These are phyloP conservation scores for Apostasia ramifera DNA, from an alignment of 106 monocot genomes.

Conservation along the genomic window DNA sequence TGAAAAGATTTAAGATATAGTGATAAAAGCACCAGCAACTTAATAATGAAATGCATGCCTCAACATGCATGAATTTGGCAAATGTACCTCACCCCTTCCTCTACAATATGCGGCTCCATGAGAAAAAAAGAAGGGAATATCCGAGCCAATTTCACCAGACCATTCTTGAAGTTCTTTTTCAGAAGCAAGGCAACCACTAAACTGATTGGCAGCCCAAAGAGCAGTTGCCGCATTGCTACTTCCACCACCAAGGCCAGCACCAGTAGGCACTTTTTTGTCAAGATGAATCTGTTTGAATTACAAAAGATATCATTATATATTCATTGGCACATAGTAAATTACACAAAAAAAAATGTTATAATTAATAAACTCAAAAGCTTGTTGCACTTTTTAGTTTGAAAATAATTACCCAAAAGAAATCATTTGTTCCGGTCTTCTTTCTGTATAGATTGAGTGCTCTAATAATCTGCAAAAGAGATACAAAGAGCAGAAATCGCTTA, in stretches of 20 bases:
- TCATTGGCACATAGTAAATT: neutral
- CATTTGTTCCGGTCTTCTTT: constrained; percentile 85
- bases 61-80: too few species aligned
- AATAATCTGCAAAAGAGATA: constrained; percentile 62
- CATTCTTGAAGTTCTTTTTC: constrained; percentile 94
- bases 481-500: neutral
- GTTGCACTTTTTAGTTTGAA: neutral
- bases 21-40: too few species aligned
- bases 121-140: constrained; percentile 98
- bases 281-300: constrained; percentile 65
- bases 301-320: neutral
- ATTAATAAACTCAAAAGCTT: neutral
- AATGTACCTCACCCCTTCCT: constrained; percentile 89
- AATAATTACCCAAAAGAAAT: constrained; percentile 76
- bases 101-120: constrained; percentile 96
- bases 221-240: constrained; percentile 99
- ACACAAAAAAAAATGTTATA: neutral
- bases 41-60: too few species aligned
- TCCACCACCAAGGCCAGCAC: constrained; percentile 98
- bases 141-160: constrained; percentile 96
- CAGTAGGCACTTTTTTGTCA: constrained; percentile 96
- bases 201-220: constrained; percentile 98
- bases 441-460: constrained; percentile 96
- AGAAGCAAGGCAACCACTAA: constrained; percentile 62
- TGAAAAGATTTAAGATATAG: too few species aligned